Conservation (phyloP, 2,329 filamentous ascomycete genomes). For the Aureobasidium sp. region DNA sequence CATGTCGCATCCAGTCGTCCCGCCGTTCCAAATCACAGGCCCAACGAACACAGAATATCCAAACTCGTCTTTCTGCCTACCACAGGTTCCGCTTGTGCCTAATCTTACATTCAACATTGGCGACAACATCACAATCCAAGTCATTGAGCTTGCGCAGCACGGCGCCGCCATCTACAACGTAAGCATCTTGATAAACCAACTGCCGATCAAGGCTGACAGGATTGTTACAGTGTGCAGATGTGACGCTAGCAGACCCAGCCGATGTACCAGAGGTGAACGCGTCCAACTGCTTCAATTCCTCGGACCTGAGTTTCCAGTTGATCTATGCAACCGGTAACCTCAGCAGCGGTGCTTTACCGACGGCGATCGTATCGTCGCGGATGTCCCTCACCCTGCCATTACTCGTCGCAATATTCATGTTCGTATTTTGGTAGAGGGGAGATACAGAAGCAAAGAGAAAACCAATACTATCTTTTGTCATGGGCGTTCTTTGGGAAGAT, state of each 20-base stretch:
- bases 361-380: not conserved
- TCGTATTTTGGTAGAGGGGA: not conserved
- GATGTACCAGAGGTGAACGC: slow-evolving; percentile 69
- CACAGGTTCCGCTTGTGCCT: slow-evolving; percentile 74
- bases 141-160: slow-evolving; percentile 75
- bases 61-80: slow-evolving; percentile 65
- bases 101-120: slow-evolving; percentile 64
- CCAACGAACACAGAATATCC: slow-evolving; percentile 71
- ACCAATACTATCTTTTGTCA: not conserved
- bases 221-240: slow-evolving; percentile 73
- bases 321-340: slow-evolving; percentile 54
- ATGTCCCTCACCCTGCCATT: not conserved
- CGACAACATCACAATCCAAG: slow-evolving; percentile 84
- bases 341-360: not conserved
- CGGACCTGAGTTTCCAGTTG: slow-evolving; percentile 63
- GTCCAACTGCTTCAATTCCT: slow-evolving; percentile 84
- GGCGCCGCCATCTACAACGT: slow-evolving; percentile 78
- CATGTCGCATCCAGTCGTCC: slow-evolving; percentile 77
- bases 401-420: not conserved
- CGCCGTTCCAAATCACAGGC: slow-evolving; percentile 73
- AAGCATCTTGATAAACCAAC: slow-evolving; percentile 23
- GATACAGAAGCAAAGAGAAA: too few relatives aligned
- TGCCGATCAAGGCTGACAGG: not conserved
- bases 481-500: not conserved
- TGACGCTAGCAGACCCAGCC: slow-evolving; percentile 75